A percentile compares a stretch with the other conserved stretches of the same genome.
Evolutionary conservation across 768 basidiomycete genomes (phyloP).

Genomic region (Mycena galopus): DNA sequence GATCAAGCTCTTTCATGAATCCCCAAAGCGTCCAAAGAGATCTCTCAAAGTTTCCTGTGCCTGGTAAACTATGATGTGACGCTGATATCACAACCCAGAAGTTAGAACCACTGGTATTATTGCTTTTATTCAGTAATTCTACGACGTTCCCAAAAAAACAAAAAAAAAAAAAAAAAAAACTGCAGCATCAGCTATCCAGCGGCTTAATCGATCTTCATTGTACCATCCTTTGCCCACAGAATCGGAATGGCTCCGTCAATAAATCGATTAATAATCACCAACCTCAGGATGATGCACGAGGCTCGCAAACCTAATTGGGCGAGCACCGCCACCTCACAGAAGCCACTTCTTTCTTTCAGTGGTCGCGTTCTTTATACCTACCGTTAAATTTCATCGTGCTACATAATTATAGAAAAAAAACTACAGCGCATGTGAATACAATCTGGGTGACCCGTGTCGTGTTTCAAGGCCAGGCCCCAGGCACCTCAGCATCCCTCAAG

Average conservation of each 20-base stretch:
- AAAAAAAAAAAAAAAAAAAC: no score
- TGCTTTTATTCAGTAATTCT: not conserved
- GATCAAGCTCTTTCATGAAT: slow-evolving; percentile 11
- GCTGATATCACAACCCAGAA: no score
- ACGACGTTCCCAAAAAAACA: no score
- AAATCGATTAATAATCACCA: no score
- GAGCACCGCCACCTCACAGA: slow-evolving; percentile 17
- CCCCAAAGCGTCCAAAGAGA: no score
- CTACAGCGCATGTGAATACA: slow-evolving; percentile 10
- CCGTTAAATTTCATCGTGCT: slow-evolving; percentile 2
- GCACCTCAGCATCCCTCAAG: slow-evolving; percentile 50
- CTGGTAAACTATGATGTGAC: no score
- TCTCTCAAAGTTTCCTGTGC: no score
- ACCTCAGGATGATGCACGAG: slow-evolving; percentile 11
- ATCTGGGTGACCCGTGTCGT: not conserved
- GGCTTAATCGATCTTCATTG: no score
- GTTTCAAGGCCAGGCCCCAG: slow-evolving; percentile 58
- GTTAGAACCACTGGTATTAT: not conserved
- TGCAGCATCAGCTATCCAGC: no score
- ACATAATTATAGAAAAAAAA: not conserved
- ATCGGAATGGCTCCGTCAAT: not conserved
- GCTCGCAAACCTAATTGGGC: slow-evolving; percentile 24
- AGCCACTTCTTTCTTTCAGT: no score
- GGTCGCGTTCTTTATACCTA: slow-evolving; percentile 14
- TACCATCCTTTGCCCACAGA: not conserved